Base-by-base conservation (phyloP, 371 early-diverging fungal species). In the Saksenaea oblongispora region DNA sequence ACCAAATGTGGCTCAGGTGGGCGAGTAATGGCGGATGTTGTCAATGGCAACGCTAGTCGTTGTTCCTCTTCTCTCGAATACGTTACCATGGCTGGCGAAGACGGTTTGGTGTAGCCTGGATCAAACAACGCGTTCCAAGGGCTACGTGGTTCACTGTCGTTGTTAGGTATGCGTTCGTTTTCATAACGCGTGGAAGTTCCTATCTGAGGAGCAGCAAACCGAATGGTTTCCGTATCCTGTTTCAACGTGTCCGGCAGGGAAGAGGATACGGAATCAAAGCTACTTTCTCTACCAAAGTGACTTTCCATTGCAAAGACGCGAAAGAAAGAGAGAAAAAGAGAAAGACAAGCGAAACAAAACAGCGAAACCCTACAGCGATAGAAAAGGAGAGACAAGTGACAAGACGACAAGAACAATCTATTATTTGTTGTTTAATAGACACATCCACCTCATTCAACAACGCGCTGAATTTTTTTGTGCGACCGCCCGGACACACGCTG, bases 391-490 rank as follows among this genome's bases (percentile, higher is more conserved):
- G 51, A 47, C 51, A 47, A 31, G 17, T 2, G 10, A 8, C 9
- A 47, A 3, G 51, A 47, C 7, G 24, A 22, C 51, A 47, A 47
- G 51, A 47, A n/a, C 8, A 22, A 17, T 47, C 39, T 47, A 18
- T 0, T 47, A 22, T 47, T 47, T 47, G 51, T 47, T 47, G 24
- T 47, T 47, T 47, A 47, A 47, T 47, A 47, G 51, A 47, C 51
- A 47, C 51, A 47, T 47, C 22, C n/a, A 47, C 22, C 27, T 47
- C 51, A 9, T 22, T 47, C 51, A 47, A 47, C 51, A 22, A 47
- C 51, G 51, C 51, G 51, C 51, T 47, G 51, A 47, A 47, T 47
- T 47, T 47, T 47, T 47, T 22, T 31, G 31, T 31, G 7, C 31
- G 31, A 11, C 51, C 10, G 22, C 24, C n/a, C 22, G 22, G 22